These are phyloP conservation scores for Lipomyces chichibuensis DNA, from an alignment of 805 yeast species.

Conservation along the genomic window DNA sequence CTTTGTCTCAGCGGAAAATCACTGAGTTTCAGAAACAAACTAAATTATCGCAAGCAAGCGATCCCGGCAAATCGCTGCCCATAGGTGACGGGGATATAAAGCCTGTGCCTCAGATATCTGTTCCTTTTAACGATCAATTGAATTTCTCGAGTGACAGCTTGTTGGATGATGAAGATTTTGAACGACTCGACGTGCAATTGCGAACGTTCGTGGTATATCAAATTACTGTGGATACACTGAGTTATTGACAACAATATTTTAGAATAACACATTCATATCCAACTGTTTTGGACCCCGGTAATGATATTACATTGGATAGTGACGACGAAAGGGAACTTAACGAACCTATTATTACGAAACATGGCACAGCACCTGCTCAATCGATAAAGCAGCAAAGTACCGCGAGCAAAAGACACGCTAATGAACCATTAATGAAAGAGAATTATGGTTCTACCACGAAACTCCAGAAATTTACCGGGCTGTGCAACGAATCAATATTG, in stretches of 20 bases:
- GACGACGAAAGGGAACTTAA: slow-evolving; percentile 18
- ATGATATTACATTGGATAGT: slow-evolving; percentile 14
- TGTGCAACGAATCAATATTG: not conserved
- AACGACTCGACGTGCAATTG: not conserved
- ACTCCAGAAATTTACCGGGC: not conserved
- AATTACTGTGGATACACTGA: not conserved
- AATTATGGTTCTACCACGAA: not conserved
- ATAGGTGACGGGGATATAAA: not conserved
- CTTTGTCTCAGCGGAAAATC: not conserved
- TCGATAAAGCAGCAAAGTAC: not conserved
- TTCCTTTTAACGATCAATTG: not conserved
- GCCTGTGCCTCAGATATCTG: not conserved
- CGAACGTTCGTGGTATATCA: not conserved
- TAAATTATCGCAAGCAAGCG: too few species aligned
- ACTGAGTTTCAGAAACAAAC: not conserved
- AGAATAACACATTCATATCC: not conserved
- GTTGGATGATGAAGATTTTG: not conserved
- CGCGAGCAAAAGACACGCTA: not conserved
- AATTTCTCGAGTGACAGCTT: not conserved
- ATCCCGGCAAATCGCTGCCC: not conserved
- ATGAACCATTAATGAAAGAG: not conserved
- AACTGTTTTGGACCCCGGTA: not conserved
- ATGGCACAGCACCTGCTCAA: not conserved
- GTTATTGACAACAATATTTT: not conserved
- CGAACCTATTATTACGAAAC: slow-evolving; percentile 3